Evolutionary conservation across 2,329 filamentous ascomycete species (phyloP), one percentile per base, ranked within the genome.

Genomic region (Monosporascus sp.): DNA sequence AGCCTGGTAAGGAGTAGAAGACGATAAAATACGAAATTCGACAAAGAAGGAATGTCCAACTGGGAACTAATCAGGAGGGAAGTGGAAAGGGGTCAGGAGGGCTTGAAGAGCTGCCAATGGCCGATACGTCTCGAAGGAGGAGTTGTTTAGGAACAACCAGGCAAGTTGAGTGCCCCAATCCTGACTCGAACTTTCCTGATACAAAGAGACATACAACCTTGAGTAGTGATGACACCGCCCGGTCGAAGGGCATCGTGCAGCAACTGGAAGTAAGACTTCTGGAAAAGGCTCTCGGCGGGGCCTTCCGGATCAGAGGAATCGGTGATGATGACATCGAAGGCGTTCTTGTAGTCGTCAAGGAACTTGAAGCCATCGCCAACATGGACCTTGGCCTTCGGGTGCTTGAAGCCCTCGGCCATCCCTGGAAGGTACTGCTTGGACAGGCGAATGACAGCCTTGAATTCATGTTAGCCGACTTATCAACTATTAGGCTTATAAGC

Each of bases 291-390:
- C 84, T 97, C 92, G 64, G 94, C 94, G 35, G 94, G 94, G 60
- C 94, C 94, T 73, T 97, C 94, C 52, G 94, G 94, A 73, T 99
- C 94, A 58, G 91, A 96, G 63, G 91, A 96, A 78, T 99, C 94
- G 68, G 94, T 99, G 79, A 99, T 97, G 80, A 99, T 99, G 69
- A 99, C 92, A 71, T 99, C 94, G 71, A 99, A 99, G 70, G 88
- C 83, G 80, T 96, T 92, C 86, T 96, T 93, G 82, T 91, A 92
- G 73, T 96, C 89, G 72, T 89, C 85, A 61, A 99, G 84, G 82
- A 97, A 99, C 82, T 97, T 94, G 86, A 99, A 99, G 70, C 94
- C 94, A 69, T 99, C 94, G 67, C 92, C 94, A 60, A 99, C 82
- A 78, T 96, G 91, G 63, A 89, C 87, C 78, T 88, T 92, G 72